These are phyloP conservation scores for Elsinoe fawcettii DNA, from an alignment of 2,329 filamentous ascomycete species.

Conservation along the genomic window DNA sequence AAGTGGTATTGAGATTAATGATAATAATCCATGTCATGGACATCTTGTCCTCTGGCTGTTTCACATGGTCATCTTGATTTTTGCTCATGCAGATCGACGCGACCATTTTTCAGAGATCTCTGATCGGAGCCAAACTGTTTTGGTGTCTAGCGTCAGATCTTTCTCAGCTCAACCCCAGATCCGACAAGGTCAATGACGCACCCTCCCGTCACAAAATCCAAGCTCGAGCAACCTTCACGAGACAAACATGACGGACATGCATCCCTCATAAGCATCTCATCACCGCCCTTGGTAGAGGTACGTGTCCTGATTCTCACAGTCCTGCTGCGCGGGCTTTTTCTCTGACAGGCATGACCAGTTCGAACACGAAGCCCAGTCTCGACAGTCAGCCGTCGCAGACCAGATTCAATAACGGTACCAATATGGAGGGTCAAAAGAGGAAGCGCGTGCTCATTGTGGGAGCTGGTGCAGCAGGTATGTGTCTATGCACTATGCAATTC, in stretches of 20 bases:
- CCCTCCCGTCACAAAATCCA: neutral
- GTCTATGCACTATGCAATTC: conserved; percentile 1
- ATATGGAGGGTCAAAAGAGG: conserved; percentile 29
- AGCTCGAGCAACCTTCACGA: neutral
- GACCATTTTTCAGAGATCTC: conserved; percentile 2
- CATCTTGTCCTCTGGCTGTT: neutral
- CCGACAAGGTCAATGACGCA: conserved; percentile 5
- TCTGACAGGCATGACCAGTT: conserved; percentile 11
- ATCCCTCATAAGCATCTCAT: neutral
- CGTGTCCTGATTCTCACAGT: neutral
- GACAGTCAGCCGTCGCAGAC: conserved; percentile 24
- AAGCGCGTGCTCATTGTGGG: conserved; percentile 54
- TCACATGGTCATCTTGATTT: neutral
- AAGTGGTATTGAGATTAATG: conserved; percentile 47
- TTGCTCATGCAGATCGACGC: neutral
- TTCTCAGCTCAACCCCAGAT: neutral
- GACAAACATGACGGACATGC: neutral
- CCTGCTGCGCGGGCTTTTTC: neutral
- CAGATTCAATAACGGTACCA: conserved; percentile 31
- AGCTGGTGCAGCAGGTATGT: conserved; percentile 56
- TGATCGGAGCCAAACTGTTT: neutral
- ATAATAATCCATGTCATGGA: neutral
- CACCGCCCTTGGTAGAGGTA: neutral
- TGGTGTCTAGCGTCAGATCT: conserved; percentile 5
- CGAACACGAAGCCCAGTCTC: conserved; percentile 15